Percentiles rank a stretch among this genome's conserved stretches.
These are phyloP conservation scores for Plasmodium chabaudi DNA, from an alignment of 169 alveolate genomes.

Conservation along the genomic window DNA sequence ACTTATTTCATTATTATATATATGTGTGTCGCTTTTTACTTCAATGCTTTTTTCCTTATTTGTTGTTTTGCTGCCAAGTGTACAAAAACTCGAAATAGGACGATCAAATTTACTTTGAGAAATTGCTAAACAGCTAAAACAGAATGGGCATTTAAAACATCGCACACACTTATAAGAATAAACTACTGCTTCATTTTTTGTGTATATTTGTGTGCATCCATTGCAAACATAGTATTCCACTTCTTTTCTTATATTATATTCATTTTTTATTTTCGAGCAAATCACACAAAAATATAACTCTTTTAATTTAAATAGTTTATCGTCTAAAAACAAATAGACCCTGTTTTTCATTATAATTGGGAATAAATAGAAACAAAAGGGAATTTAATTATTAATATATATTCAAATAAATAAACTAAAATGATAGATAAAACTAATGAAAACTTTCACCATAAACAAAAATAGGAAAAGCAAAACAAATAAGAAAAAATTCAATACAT, in stretches of 20 bases:
- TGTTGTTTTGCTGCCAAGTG: constrained; percentile 1
- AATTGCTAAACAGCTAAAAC: constrained; percentile 34
- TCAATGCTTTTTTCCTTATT: constrained; percentile 1
- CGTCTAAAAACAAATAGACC: constrained; percentile 52
- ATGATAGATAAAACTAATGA: not conserved
- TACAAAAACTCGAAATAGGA: constrained; percentile 1
- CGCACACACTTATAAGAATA: constrained; percentile 69
- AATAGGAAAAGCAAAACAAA: too few relatives aligned
- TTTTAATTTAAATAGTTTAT: constrained; percentile 60
- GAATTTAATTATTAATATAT: not conserved
- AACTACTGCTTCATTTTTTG: constrained; percentile 38
- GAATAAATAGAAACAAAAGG: not conserved
- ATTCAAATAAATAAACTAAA: not conserved
- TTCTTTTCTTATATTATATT: constrained; percentile 54
- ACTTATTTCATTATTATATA: not conserved
- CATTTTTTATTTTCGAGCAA: constrained; percentile 65
- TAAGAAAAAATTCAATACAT: too few relatives aligned
- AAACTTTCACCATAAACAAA: not conserved
- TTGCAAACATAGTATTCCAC: constrained; percentile 62
- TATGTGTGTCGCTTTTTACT: not conserved
- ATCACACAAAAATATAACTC: constrained; percentile 62
- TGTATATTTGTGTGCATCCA: constrained; percentile 64
- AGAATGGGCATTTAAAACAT: constrained; percentile 66
- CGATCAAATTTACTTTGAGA: constrained; percentile 22
- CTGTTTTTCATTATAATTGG: constrained; percentile 54